Evolutionary conservation across 768 basidiomycete genomes (phyloP).

Genomic region (Lentinus brumalis): DNA sequence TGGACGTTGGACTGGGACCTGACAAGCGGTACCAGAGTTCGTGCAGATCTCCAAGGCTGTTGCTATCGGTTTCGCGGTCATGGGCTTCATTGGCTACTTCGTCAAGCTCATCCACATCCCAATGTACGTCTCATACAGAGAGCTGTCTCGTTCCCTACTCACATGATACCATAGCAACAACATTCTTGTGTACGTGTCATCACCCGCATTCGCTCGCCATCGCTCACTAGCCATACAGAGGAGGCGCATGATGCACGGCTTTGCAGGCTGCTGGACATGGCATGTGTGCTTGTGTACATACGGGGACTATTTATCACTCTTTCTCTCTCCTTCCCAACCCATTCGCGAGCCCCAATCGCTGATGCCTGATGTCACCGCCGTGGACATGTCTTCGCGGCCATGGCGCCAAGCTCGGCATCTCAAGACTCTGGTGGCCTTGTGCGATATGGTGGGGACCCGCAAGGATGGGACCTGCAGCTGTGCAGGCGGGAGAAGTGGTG

Average conservation of each 20-base stretch:
- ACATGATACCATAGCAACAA: constrained; percentile 69
- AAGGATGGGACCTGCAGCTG: too few relatives aligned
- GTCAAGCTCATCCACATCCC: constrained; percentile 99
- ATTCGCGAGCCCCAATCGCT: not conserved
- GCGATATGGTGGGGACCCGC: too few relatives aligned
- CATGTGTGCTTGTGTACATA: constrained; percentile 18
- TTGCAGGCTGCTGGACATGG: constrained; percentile 15
- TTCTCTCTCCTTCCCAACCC: not conserved
- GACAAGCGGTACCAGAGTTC: constrained; percentile 64
- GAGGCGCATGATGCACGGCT: constrained; percentile 60
- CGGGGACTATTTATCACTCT: constrained; percentile 21
- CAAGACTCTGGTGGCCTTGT: too few relatives aligned
- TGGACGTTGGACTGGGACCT: not conserved
- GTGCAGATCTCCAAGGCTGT: constrained; percentile 94
- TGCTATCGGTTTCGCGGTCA: constrained; percentile 95
- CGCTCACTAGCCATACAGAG: constrained; percentile 48
- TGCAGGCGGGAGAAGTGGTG: too few relatives aligned
- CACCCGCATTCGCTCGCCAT: not conserved
- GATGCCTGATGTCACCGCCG: not conserved
- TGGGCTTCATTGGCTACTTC: constrained; percentile 99
- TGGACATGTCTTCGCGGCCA: too few relatives aligned
- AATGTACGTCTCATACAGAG: constrained; percentile 64
- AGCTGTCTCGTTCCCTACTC: not conserved
- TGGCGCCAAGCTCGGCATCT: too few relatives aligned
- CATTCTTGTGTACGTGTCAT: constrained; percentile 86